Percentiles rank a stretch among this genome's conserved stretches.
Conservation (phyloP, 371 early-diverging fungal genomes). For the Rhizopus sp. region DNA sequence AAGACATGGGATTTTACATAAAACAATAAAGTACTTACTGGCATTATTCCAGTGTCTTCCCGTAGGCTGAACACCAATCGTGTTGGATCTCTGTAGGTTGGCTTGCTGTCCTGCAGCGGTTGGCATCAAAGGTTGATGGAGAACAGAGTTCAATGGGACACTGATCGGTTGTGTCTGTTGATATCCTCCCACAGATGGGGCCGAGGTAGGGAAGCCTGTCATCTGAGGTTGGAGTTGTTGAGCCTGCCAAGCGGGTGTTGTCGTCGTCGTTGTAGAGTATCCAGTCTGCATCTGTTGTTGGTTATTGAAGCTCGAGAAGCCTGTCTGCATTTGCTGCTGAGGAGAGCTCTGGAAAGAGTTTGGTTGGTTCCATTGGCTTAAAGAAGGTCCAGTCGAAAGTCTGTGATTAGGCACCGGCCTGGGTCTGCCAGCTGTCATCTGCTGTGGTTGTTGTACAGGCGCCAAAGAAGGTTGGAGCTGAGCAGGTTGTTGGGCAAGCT, state of each 20-base stretch:
- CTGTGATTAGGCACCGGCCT: conserved; percentile 30
- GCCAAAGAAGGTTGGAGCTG: conserved; percentile 21
- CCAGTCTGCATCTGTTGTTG: conserved; percentile 5
- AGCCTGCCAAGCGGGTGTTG: conserved; percentile 27
- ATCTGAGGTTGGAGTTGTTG: conserved; percentile 44
- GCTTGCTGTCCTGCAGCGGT: conserved; percentile 31
- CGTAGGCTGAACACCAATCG: conserved; percentile 44
- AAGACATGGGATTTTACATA: background rate
- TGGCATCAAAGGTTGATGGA: conserved; percentile 24
- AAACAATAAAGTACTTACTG: conserved; percentile 37
- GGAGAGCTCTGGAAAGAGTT: conserved; percentile 6
- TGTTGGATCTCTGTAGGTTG: conserved; percentile 20
- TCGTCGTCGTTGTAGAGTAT: conserved; percentile 9
- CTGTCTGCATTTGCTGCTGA: conserved; percentile 7
- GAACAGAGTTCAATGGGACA: conserved; percentile 16
- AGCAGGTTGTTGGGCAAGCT: conserved; percentile 5
- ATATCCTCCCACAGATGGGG: conserved; percentile 27
- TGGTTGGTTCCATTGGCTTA: conserved; percentile 30
- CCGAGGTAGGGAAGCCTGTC: conserved; percentile 40
- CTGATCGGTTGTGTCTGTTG: conserved; percentile 20
- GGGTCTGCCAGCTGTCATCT: conserved; percentile 17
- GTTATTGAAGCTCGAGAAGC: conserved; percentile 6
- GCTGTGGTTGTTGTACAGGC: conserved; percentile 7
- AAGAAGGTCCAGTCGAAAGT: conserved; percentile 30
- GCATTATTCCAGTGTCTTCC: conserved; percentile 58